Evolutionary conservation across 176 grass and related monocot genomes (phyloP).

Genomic region (Oryza punctata): DNA sequence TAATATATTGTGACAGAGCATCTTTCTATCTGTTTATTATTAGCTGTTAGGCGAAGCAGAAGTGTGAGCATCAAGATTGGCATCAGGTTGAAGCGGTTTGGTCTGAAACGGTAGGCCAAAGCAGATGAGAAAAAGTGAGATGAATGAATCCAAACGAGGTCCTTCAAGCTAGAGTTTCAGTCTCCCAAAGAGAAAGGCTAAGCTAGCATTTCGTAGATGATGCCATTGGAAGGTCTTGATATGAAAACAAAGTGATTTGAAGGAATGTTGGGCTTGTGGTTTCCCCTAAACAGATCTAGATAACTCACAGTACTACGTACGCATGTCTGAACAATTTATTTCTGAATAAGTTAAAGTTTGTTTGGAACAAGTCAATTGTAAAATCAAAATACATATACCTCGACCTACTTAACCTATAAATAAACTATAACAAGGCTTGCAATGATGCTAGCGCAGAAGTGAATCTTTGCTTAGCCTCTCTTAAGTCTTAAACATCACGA

Average conservation of each 20-base stretch:
- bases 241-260: background rate
- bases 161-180: background rate
- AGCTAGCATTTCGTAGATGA: background rate
- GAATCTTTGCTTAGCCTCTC: background rate
- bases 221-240: background rate
- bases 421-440: background rate
- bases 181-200: background rate
- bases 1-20: background rate
- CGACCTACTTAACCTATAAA: too few species aligned
- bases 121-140: background rate
- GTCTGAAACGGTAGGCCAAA: background rate
- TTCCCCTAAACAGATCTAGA: background rate
- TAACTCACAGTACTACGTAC: too few species aligned
- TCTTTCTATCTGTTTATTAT: constrained; percentile 15
- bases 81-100: background rate
- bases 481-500: too few species aligned
- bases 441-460: background rate
- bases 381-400: background rate
- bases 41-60: background rate
- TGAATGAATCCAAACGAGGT: background rate
- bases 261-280: background rate
- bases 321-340: background rate
- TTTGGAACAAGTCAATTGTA: background rate
- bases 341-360: background rate
- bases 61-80: constrained; percentile 37